Evolutionary conservation across 179 eudicot genomes (phyloP), one percentile per base, ranked within the genome.

Genomic region (Corrigiola litoralis): DNA sequence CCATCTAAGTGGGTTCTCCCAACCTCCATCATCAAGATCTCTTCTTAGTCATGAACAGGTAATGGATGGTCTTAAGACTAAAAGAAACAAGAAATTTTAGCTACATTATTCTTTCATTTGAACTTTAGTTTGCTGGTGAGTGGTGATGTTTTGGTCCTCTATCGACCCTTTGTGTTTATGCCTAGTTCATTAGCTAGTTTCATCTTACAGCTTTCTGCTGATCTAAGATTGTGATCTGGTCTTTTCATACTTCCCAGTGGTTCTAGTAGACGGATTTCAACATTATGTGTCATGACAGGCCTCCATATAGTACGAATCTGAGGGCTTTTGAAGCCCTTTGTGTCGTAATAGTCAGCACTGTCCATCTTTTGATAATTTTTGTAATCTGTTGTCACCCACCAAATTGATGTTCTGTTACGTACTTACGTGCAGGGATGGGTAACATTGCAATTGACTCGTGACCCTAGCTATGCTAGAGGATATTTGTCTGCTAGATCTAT

Each of bases 21-120:
- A 79, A 75, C 98, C 97, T 77, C 98, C 97, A 59, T 90, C 98
- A 5, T 79, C 97, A 56, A 80, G 87, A 46, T 92, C 98, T 73
- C 95, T 92, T 49, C 80, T 92, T 53, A 82, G 90, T 45, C 96
- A 92, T 68, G 90, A 90, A 72, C 90, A 92, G 98, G 98, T 90
- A 80, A 65, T 51, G 31, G 38, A 52, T 58, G 45, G 6, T 28
- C 68, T 58, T 54, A 6, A 20, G n/a, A n/a, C n/a, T n/a, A n/a
- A n/a, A n/a, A n/a, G n/a, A n/a, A n/a, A n/a, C n/a, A n/a, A n/a
- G n/a, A n/a, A n/a, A n/a, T n/a, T n/a, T n/a, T n/a, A n/a, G n/a
- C n/a, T n/a, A n/a, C n/a, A n/a, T n/a, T n/a, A n/a, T n/a, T n/a
- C n/a, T n/a, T n/a, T n/a, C 41, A 24, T n/a, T 13, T 13, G n/a